A percentile compares a stretch with the other conserved stretches of the same genome.
Conservation (phyloP, 2,329 filamentous ascomycete genomes). For the Davidsoniella eucalypti region DNA sequence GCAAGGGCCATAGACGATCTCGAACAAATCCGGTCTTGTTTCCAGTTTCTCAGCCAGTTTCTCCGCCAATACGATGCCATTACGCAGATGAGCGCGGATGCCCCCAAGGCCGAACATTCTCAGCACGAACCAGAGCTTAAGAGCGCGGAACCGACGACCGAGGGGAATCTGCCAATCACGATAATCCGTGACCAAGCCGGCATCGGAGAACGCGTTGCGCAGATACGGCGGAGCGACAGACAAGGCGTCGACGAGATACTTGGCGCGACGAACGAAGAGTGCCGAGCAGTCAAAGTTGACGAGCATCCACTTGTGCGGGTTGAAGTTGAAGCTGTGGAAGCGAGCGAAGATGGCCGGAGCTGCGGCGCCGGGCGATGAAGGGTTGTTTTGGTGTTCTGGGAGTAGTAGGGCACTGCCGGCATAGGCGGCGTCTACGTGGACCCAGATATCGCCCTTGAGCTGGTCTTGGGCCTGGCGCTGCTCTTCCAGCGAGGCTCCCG, state of each 20-base stretch:
- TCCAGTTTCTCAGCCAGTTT: slow-evolving; percentile 46
- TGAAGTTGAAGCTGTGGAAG: slow-evolving; percentile 85
- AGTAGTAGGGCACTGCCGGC: slow-evolving; percentile 72
- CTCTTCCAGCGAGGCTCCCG: not conserved
- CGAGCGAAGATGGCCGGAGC: slow-evolving; percentile 30
- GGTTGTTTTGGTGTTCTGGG: slow-evolving; percentile 60
- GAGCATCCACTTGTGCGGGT: slow-evolving; percentile 95
- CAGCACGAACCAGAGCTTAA: slow-evolving; percentile 94
- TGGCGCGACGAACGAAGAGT: slow-evolving; percentile 60
- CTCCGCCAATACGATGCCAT: slow-evolving; percentile 53
- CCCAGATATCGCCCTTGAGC: slow-evolving; percentile 49
- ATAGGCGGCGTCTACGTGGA: slow-evolving; percentile 88
- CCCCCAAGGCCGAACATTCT: slow-evolving; percentile 66
- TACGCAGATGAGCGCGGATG: slow-evolving; percentile 54
- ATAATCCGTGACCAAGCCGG: slow-evolving; percentile 80
- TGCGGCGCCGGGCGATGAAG: slow-evolving; percentile 30
- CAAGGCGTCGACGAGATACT: slow-evolving; percentile 63
- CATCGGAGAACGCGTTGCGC: slow-evolving; percentile 62
- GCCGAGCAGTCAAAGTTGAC: slow-evolving; percentile 81
- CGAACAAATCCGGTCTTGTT: slow-evolving; percentile 51
- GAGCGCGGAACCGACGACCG: slow-evolving; percentile 67
- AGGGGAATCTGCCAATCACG: slow-evolving; percentile 95
- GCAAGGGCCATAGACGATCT: slow-evolving; percentile 53
- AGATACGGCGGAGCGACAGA: slow-evolving; percentile 70
- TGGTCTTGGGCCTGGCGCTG: slow-evolving; percentile 16